Conservation (phyloP, 108 stramenopile genomes). For the Fragilariopsis cylindrus region DNA sequence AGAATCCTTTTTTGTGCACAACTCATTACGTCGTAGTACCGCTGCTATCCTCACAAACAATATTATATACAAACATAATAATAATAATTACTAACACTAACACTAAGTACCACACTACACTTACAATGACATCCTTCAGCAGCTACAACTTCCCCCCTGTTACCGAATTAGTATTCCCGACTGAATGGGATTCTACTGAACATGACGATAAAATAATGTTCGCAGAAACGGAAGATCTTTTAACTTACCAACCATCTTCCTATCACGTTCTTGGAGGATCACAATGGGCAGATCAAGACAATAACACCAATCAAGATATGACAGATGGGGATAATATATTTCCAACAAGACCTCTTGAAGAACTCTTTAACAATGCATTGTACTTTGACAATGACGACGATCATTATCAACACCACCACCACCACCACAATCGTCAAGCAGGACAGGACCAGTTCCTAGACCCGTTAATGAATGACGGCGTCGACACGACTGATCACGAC, state of each 20-base stretch:
- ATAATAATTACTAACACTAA: background rate
- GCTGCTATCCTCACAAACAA: background rate
- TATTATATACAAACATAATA: background rate
- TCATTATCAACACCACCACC: slow-evolving; percentile 30
- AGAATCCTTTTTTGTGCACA: too few relatives aligned
- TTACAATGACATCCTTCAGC: background rate
- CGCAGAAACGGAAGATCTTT: background rate
- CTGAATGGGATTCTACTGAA: slow-evolving; percentile 10
- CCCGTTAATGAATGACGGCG: slow-evolving; percentile 23
- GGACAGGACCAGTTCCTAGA: slow-evolving; percentile 33
- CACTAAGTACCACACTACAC: background rate
- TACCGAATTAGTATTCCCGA: background rate
- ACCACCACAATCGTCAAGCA: slow-evolving; percentile 26
- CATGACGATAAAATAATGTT: slow-evolving; percentile 3
- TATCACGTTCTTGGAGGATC: too few relatives aligned
- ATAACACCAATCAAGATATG: background rate
- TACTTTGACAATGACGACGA: slow-evolving; percentile 38
- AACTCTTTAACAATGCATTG: slow-evolving; percentile 35
- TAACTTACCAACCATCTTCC: too few relatives aligned
- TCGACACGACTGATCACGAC: slow-evolving; percentile 8
- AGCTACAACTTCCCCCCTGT: slow-evolving; percentile 7
- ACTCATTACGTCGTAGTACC: too few relatives aligned
- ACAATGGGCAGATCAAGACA: background rate
- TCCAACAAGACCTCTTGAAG: slow-evolving; percentile 42
- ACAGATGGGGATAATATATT: background rate